phyloP scores from a whole-genome alignment of 2,329 filamentous ascomycete species.

The Trichoderma brevicompactum region DNA sequence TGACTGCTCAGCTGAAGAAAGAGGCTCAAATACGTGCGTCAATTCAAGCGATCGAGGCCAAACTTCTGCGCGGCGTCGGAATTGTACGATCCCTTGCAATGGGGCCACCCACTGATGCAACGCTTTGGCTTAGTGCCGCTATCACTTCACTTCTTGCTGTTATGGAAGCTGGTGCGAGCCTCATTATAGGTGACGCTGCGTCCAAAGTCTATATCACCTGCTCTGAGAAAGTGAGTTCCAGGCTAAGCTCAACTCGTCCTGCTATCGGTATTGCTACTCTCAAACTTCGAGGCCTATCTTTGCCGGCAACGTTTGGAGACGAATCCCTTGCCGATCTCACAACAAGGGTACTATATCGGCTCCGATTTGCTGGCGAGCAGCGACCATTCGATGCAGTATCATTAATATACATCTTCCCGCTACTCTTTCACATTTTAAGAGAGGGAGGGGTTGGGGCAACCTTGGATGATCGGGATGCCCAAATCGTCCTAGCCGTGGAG shows the following conservation, averaged over 20 bases:
- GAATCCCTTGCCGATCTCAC: constrained; percentile 85
- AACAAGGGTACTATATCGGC: constrained; percentile 85
- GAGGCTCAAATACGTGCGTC: constrained; percentile 77
- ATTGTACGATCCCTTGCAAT: constrained; percentile 81
- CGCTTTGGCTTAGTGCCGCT: constrained; percentile 84
- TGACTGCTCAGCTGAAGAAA: constrained; percentile 87
- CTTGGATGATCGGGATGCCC: constrained; percentile 82
- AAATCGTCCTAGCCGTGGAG: constrained; percentile 86
- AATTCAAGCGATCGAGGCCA: constrained; percentile 71
- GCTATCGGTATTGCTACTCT: constrained; percentile 90
- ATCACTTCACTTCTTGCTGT: constrained; percentile 73
- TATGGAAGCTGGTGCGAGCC: constrained; percentile 78
- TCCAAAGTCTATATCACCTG: constrained; percentile 80
- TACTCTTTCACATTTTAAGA: constrained; percentile 77
- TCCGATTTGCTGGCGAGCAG: constrained; percentile 90
- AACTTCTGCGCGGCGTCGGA: constrained; percentile 79
- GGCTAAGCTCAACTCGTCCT: constrained; percentile 74
- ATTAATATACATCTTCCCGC: constrained; percentile 82
- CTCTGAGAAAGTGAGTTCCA: constrained; percentile 71
- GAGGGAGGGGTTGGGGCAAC: constrained; percentile 76
- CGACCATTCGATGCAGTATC: constrained; percentile 90
- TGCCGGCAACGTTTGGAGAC: constrained; percentile 72
- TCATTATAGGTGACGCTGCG: constrained; percentile 80
- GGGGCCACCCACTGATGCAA: constrained; percentile 86
- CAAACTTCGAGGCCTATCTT: constrained; percentile 73